These are phyloP conservation scores for Aeschynomene evenia DNA, from an alignment of 306 rosid genomes.

Conservation along the genomic window DNA sequence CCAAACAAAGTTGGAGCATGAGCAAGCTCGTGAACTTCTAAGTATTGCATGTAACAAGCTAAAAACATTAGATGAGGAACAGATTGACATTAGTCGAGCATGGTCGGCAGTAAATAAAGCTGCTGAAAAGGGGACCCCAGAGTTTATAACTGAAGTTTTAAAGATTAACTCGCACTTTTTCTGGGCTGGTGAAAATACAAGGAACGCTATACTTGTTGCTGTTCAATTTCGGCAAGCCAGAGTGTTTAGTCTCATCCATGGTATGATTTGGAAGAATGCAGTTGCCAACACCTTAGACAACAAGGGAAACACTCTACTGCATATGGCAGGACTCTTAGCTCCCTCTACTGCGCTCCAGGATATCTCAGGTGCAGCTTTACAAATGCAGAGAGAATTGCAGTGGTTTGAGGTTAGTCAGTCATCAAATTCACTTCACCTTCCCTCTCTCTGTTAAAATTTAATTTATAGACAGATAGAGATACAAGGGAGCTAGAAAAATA, in stretches of 20 bases:
- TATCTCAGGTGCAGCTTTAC: slow-evolving; percentile 19
- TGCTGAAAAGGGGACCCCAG: not conserved
- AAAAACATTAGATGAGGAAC: rapidly evolving
- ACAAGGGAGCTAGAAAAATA: too few species aligned
- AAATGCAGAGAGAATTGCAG: slow-evolving; percentile 19
- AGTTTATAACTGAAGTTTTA: not conserved
- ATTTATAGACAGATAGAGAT: too few species aligned
- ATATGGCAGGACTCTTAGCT: not conserved
- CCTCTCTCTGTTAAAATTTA: too few species aligned
- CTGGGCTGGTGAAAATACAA: not conserved
- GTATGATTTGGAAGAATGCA: not conserved
- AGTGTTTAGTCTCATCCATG: slow-evolving; percentile 7
- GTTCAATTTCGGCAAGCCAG: not conserved
- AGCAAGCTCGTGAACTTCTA: not conserved
- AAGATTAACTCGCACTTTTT: not conserved
- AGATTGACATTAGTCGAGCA: not conserved
- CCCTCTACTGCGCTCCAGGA: not conserved
- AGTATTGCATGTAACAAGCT: not conserved
- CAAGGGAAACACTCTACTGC: not conserved
- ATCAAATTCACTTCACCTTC: too few species aligned
- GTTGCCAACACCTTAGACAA: rapidly evolving
- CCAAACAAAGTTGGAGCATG: not conserved
- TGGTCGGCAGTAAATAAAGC: not conserved
- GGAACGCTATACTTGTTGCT: not conserved
- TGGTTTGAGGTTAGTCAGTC: slow-evolving; percentile 16